phyloP scores from a whole-genome alignment of 495 filamentous ascomycete species.

The Neurospora hispaniola region DNA sequence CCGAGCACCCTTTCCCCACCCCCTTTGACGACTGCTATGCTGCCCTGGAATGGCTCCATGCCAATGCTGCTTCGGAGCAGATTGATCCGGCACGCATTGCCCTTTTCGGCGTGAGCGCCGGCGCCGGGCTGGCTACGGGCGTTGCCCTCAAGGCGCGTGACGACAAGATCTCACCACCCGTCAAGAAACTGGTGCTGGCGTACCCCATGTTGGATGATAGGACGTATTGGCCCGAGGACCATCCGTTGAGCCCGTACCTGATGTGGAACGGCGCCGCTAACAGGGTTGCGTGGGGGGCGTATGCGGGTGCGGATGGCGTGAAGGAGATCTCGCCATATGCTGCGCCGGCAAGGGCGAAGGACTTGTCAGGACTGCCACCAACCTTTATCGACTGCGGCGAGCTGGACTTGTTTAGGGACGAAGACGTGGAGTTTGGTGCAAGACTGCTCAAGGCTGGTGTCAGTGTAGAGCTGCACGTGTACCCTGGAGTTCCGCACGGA shows the following conservation, averaged over 20 bases:
- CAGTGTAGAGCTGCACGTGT: conserved; percentile 40
- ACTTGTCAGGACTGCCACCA: conserved; percentile 25
- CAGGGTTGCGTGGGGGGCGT: conserved; percentile 22
- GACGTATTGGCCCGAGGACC: conserved; percentile 10
- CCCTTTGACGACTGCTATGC: conserved; percentile 26
- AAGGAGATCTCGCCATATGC: conserved; percentile 27
- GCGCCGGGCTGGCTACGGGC: conserved; percentile 28
- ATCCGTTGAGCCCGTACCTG: conserved; percentile 17
- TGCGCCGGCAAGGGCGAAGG: conserved; percentile 21
- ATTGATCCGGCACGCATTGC: conserved; percentile 29
- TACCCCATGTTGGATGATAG: conserved; percentile 38
- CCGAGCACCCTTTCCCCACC: conserved; percentile 26
- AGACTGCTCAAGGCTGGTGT: conserved; percentile 27
- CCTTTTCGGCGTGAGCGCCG: conserved; percentile 29
- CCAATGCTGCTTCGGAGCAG: conserved; percentile 13
- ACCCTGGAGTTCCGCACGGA: conserved; percentile 37
- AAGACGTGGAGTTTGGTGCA: conserved; percentile 30
- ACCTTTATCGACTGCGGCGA: conserved; percentile 28
- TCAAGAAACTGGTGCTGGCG: conserved; percentile 22
- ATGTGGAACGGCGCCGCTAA: conserved; percentile 28
- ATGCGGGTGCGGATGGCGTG: conserved; percentile 13
- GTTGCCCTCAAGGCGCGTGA: conserved; percentile 26
- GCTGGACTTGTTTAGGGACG: conserved; percentile 35
- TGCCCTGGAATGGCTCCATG: conserved; percentile 22
- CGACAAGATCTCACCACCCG: conserved; percentile 12